These are phyloP conservation scores for Colletotrichum gigasporum DNA, from an alignment of 2,329 filamentous ascomycete species.

Conservation along the genomic window DNA sequence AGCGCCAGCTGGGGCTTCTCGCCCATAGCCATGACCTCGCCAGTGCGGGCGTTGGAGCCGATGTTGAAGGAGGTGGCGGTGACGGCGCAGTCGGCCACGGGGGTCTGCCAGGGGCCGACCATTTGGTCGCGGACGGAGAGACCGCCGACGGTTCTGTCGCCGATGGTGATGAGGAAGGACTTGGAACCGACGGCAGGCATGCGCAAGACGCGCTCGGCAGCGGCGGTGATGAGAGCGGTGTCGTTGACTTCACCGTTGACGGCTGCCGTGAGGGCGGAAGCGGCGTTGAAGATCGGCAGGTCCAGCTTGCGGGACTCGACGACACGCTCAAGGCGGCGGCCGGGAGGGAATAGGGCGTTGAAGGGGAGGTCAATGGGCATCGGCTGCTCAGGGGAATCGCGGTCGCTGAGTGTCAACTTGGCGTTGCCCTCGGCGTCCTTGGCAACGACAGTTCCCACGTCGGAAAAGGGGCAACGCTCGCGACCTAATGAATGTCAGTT, in stretches of 20 bases:
- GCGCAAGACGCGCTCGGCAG: slow-evolving; percentile 82
- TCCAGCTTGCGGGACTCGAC: slow-evolving; percentile 76
- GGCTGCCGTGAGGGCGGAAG: slow-evolving; percentile 70
- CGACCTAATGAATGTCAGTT: slow-evolving; percentile 60
- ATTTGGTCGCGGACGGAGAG: slow-evolving; percentile 91
- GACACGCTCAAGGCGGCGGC: slow-evolving; percentile 80
- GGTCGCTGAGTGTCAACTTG: slow-evolving; percentile 82
- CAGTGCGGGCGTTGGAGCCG: slow-evolving; percentile 74
- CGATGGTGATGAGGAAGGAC: slow-evolving; percentile 96
- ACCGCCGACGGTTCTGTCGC: slow-evolving; percentile 90
- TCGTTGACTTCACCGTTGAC: slow-evolving; percentile 64
- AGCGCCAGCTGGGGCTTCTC: slow-evolving; percentile 90
- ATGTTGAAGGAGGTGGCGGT: slow-evolving; percentile 82
- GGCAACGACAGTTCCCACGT: slow-evolving; percentile 81
- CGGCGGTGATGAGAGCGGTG: slow-evolving; percentile 67
- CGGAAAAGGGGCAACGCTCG: slow-evolving; percentile 91
- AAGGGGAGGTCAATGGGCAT: slow-evolving; percentile 90
- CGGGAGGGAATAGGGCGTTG: slow-evolving; percentile 87
- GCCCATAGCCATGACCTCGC: slow-evolving; percentile 98
- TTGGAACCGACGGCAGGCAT: slow-evolving; percentile 96
- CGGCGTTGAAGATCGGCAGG: slow-evolving; percentile 77
- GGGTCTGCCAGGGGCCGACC: slow-evolving; percentile 95
- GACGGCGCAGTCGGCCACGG: slow-evolving; percentile 92
- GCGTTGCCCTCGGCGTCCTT: slow-evolving; percentile 71
- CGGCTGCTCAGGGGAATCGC: slow-evolving; percentile 78